Conservation (phyloP, 352 stramenopile genomes). For the Aphanomyces astaci region DNA sequence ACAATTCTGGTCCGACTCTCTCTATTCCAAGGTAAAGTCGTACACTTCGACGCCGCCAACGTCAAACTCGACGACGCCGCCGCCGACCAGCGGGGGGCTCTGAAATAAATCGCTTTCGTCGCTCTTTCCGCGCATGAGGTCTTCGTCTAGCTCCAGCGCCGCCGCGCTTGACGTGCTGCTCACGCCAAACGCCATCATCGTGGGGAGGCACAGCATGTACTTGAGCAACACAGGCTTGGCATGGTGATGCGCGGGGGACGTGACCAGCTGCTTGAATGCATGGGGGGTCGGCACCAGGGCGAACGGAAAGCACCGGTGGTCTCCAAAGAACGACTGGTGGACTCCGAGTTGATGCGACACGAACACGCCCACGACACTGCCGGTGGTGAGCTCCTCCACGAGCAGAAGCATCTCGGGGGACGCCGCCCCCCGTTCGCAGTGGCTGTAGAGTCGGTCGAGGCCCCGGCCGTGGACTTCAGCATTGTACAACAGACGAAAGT, state of each 20-base stretch:
- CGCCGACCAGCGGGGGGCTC: background rate
- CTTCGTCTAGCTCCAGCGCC: conserved; percentile 2
- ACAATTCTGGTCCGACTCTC: no score
- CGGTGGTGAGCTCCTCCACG: background rate
- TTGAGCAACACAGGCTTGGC: background rate
- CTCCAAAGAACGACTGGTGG: background rate
- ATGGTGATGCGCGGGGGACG: background rate
- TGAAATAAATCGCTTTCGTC: conserved; percentile 1
- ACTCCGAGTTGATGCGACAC: background rate
- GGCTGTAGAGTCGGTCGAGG: conserved; percentile 2
- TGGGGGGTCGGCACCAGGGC: background rate
- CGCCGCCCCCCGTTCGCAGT: background rate
- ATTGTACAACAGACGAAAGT: background rate
- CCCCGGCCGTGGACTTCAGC: background rate
- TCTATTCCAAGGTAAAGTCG: background rate
- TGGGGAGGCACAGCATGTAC: conserved; percentile 6
- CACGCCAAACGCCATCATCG: conserved; percentile 6
- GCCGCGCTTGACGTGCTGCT: background rate
- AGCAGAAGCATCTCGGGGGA: background rate
- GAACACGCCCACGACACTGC: background rate
- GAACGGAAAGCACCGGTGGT: conserved; percentile 9
- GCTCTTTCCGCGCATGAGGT: conserved; percentile 10
- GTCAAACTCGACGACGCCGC: background rate
- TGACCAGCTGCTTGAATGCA: background rate
- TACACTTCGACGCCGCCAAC: conserved; percentile 10